Evolutionary conservation across 192 early-diverging fungal species (phyloP).

Genomic region (Obelidium mucronatum): DNA sequence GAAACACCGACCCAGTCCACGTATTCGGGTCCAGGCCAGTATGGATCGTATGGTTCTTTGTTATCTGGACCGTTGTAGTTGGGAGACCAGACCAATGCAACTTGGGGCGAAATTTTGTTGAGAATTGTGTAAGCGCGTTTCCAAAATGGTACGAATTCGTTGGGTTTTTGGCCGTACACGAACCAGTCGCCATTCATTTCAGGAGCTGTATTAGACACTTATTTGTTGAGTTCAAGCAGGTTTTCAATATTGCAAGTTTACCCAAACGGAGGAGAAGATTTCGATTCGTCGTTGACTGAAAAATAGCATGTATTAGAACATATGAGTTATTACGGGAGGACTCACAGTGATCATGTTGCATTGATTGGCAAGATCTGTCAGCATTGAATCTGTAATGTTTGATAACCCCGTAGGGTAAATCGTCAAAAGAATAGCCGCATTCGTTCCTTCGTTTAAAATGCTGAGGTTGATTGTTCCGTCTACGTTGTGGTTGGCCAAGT

Average conservation of each 20-base stretch:
- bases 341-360: constrained; percentile 18
- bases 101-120: constrained; percentile 6
- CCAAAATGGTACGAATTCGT: constrained; percentile 23
- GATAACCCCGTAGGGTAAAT: constrained; percentile 18
- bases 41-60: constrained; percentile 30
- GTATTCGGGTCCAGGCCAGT: constrained; percentile 40
- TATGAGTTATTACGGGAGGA: neutral
- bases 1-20: constrained; percentile 46
- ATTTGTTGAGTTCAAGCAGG: too few species aligned
- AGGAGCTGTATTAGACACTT: too few species aligned
- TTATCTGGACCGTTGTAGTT: constrained; percentile 6
- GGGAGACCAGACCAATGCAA: constrained; percentile 32
- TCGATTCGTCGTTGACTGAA: constrained; percentile 13
- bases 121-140: neutral
- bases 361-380: constrained; percentile 22
- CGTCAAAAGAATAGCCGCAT: constrained; percentile 36
- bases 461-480: constrained; percentile 21
- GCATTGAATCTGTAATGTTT: constrained; percentile 1
- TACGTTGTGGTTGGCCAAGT: neutral
- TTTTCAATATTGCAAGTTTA: too few species aligned
- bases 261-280: constrained; percentile 37
- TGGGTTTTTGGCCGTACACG: constrained; percentile 28
- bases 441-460: constrained; percentile 24
- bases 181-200: constrained; percentile 45
- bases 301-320: neutral